Evolutionary conservation across 805 yeast species (phyloP).

Genomic region (Wickerhamiella siamensis): DNA sequence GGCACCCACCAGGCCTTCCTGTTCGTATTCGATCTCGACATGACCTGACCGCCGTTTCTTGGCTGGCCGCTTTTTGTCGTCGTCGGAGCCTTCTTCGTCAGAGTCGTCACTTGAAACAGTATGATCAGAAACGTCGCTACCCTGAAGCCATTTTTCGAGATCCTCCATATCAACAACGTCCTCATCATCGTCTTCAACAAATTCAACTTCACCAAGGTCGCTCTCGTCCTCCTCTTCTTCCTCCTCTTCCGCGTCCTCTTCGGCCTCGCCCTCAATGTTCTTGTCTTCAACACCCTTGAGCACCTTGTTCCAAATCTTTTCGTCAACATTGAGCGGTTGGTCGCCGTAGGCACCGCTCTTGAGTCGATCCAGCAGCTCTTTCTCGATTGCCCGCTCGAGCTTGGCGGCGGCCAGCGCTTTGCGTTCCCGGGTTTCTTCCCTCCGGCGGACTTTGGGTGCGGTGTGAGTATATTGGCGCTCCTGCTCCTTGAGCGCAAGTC

Average conservation of each 20-base stretch:
- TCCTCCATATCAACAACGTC: conserved; percentile 89
- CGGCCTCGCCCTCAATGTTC: conserved; percentile 40
- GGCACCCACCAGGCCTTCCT: conserved; percentile 28
- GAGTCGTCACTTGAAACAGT: conserved; percentile 12
- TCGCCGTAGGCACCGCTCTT: conserved; percentile 98
- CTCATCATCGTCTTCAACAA: conserved; percentile 79
- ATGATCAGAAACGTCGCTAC: conserved; percentile 25
- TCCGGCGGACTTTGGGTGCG: conserved; percentile 85
- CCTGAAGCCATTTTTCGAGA: conserved; percentile 67
- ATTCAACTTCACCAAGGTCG: conserved; percentile 69
- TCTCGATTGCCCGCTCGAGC: conserved; percentile 91
- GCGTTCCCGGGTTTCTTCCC: conserved; percentile 89
- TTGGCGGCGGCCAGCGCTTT: conserved; percentile 94
- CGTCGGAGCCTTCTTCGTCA: conserved; percentile 23
- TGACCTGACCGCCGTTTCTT: conserved; percentile 32
- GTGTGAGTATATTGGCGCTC: conserved; percentile 90
- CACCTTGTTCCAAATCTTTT: conserved; percentile 87
- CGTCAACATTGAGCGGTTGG: conserved; percentile 92
- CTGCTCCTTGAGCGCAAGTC: conserved; percentile 77
- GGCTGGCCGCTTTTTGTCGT: conserved; percentile 24
- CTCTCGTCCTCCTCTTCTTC: conserved; percentile 36
- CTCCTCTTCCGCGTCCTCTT: conserved; percentile 32
- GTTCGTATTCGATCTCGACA: conserved; percentile 80
- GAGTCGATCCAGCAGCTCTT: conserved; percentile 83
- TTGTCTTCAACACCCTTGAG: conserved; percentile 64